Evolutionary conservation across 176 grass and related monocot genomes (phyloP).

Genomic region (Themeda triandra): DNA sequence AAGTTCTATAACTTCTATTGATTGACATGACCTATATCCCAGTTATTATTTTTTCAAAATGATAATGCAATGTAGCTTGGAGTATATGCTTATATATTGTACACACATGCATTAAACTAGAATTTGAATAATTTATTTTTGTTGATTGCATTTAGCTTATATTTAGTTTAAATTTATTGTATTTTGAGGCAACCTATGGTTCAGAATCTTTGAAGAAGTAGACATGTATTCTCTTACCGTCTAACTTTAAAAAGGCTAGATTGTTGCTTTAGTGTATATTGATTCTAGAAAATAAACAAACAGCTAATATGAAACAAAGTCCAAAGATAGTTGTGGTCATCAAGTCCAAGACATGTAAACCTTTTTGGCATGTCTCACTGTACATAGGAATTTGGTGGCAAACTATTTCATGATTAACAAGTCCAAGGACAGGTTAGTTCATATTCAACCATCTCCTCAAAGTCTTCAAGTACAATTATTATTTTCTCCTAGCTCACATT

Average conservation of each 20-base stretch:
- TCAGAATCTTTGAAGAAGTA: neutral
- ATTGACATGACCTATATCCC: too few species aligned
- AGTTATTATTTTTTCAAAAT: neutral
- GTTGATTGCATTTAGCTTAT: neutral
- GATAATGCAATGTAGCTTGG: neutral
- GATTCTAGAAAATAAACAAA: neutral
- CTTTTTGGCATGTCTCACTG: neutral
- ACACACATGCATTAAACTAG: neutral
- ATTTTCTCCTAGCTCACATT: neutral
- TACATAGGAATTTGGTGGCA: constrained; percentile 67
- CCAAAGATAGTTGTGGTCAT: too few species aligned
- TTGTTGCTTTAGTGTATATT: neutral
- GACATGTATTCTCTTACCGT: too few species aligned
- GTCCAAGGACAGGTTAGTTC: constrained; percentile 51
- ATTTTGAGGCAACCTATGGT: neutral
- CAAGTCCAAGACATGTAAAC: neutral
- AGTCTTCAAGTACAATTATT: neutral
- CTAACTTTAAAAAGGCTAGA: neutral
- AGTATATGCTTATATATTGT: neutral
- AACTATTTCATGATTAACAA: constrained; percentile 57
- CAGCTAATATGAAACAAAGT: neutral
- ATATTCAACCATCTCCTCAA: neutral
- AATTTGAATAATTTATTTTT: neutral
- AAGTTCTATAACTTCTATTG: neutral
- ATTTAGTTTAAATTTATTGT: neutral